These are phyloP conservation scores for Spathaspora girioi DNA, from an alignment of 805 yeast genomes.

Conservation along the genomic window DNA sequence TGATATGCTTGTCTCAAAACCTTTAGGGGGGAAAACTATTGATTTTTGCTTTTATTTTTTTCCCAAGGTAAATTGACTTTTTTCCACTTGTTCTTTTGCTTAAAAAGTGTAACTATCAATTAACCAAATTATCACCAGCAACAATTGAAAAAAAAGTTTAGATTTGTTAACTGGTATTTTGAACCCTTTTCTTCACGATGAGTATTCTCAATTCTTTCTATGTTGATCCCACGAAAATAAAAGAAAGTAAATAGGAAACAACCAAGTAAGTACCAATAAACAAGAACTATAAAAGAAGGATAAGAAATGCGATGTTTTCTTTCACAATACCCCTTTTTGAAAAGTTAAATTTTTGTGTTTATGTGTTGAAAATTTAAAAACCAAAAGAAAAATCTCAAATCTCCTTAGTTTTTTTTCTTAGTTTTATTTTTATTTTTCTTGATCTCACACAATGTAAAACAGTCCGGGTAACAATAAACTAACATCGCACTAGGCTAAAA, in stretches of 20 bases:
- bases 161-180: neutral
- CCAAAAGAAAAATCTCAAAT: neutral
- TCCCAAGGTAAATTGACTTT: too few species aligned
- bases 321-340: neutral
- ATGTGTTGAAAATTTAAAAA: neutral
- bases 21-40: neutral
- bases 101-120: neutral
- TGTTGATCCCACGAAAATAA: neutral
- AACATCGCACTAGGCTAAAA: neutral
- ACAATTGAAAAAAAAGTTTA: too few species aligned
- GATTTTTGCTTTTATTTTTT: neutral
- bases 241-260: neutral
- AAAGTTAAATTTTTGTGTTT: neutral
- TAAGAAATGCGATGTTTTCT: neutral
- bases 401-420: neutral
- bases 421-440: neutral
- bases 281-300: neutral
- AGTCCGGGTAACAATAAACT: neutral
- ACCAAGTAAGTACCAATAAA: neutral
- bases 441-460: neutral
- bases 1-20: neutral
- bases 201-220: neutral
- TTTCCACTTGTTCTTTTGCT: too few species aligned
- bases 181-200: neutral
- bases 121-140: neutral